Percentiles rank a stretch among this genome's conserved stretches.
These are phyloP conservation scores for Diaporthe citri DNA, from an alignment of 2,329 filamentous ascomycete genomes.

Conservation along the genomic window DNA sequence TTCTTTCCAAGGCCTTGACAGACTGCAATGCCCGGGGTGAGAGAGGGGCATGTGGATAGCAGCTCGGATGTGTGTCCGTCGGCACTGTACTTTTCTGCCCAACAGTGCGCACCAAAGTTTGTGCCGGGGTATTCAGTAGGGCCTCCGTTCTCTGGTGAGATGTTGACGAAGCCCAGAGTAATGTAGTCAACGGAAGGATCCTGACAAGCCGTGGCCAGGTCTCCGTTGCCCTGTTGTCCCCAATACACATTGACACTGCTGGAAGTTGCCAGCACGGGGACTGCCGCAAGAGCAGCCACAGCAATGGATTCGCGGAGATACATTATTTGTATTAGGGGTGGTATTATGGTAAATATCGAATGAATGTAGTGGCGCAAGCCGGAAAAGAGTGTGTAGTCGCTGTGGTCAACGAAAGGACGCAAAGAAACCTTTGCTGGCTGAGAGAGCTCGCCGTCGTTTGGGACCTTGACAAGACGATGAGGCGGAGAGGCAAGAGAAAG, in stretches of 20 bases:
- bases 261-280: constrained; percentile 40
- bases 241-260: constrained; percentile 41
- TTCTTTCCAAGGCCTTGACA: constrained; percentile 73
- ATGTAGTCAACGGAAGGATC: constrained; percentile 54
- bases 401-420: constrained; percentile 50
- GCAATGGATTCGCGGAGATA: constrained; percentile 27
- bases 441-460: constrained; percentile 44
- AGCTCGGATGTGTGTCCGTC: constrained; percentile 47
- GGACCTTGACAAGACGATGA: constrained; percentile 44
- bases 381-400: constrained; percentile 45
- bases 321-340: constrained; percentile 43
- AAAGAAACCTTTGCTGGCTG: constrained; percentile 50
- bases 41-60: constrained; percentile 49
- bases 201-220: constrained; percentile 49
- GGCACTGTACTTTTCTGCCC: constrained; percentile 48
- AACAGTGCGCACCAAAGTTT: constrained; percentile 56
- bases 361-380: constrained; percentile 42
- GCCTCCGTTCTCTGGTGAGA: constrained; percentile 53
- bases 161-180: constrained; percentile 55
- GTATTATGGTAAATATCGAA: constrained; percentile 40
- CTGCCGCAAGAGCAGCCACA: constrained; percentile 40
- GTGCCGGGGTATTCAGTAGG: constrained; percentile 51
- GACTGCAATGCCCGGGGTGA: constrained; percentile 52
- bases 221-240: constrained; percentile 47
- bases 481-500: constrained; percentile 35